Percentiles rank a stretch among this genome's conserved stretches.
Evolutionary conservation across 164 flowering plant genomes (phyloP).

Genomic region (Cinnamomum chago): DNA sequence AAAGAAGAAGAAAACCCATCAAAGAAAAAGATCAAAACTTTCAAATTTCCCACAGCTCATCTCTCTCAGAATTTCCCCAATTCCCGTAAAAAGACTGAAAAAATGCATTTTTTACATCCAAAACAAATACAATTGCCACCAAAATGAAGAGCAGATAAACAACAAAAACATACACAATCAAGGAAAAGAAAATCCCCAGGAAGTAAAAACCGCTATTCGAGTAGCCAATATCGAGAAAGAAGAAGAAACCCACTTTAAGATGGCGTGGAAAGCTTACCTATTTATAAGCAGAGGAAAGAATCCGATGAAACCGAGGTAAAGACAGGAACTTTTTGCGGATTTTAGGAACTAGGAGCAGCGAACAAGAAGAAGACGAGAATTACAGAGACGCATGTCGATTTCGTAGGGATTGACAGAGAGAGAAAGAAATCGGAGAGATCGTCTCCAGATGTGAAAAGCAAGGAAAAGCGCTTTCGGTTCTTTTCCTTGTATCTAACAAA

Average conservation of each 20-base stretch:
- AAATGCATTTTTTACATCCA: not conserved
- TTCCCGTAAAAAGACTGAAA: not conserved
- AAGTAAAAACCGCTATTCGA: not conserved
- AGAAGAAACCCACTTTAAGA: not conserved
- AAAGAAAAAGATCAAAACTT: not conserved
- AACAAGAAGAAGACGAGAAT: constrained; percentile 4
- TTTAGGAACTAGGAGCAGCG: not conserved
- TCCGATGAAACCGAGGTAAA: constrained; percentile 3
- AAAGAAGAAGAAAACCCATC: too few relatives aligned
- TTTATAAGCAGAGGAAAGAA: not conserved
- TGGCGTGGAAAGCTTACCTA: not conserved
- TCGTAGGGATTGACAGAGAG: not conserved
- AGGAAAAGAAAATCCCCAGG: not conserved
- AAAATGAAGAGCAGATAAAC: not conserved
- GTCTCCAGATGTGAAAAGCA: constrained; percentile 1
- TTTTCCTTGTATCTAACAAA: not conserved
- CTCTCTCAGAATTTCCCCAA: too few relatives aligned
- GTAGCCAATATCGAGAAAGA: not conserved
- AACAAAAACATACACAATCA: not conserved
- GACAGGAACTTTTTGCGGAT: not conserved
- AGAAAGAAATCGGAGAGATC: not conserved
- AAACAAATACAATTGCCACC: not conserved
- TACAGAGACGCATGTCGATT: constrained; percentile 1
- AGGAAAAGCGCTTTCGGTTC: not conserved
- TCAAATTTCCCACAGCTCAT: not conserved